A percentile compares a stretch with the other conserved stretches of the same genome.
phyloP scores from a whole-genome alignment of 108 stramenopile genomes.

The Aurantiochytrium sp. region DNA sequence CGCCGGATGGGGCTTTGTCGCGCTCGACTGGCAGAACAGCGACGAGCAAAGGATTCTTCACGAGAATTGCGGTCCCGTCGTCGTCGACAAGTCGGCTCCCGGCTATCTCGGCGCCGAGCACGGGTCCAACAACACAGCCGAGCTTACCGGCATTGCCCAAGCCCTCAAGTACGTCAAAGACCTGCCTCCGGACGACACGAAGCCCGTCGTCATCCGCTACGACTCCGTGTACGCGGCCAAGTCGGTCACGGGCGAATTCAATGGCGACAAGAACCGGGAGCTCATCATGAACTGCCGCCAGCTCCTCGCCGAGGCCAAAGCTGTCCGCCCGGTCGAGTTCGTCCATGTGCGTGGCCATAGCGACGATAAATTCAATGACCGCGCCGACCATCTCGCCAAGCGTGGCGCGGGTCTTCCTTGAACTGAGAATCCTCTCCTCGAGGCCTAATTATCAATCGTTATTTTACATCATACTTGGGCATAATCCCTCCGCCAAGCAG shows the following conservation, averaged over 20 bases:
- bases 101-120: conserved; percentile 17
- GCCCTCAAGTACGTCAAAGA: neutral
- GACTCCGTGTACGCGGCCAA: conserved; percentile 36
- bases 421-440: no score
- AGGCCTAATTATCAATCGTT: no score
- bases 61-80: conserved; percentile 26
- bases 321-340: neutral
- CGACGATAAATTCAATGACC: conserved; percentile 7
- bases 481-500: neutral
- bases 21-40: neutral
- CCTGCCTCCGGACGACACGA: neutral
- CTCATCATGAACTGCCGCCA: neutral
- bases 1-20: conserved; percentile 32
- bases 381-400: conserved; percentile 28
- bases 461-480: neutral
- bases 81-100: neutral
- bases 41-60: neutral
- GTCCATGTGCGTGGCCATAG: conserved; percentile 31
- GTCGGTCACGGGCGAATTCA: neutral
- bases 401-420: no score
- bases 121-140: conserved; percentile 32
- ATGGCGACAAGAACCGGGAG: conserved; percentile 30
- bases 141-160: conserved; percentile 24
- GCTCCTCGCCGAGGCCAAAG: neutral
- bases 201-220: neutral